Evolutionary conservation across 805 yeast species (phyloP).

Genomic region (Suhomyces faveliae): DNA sequence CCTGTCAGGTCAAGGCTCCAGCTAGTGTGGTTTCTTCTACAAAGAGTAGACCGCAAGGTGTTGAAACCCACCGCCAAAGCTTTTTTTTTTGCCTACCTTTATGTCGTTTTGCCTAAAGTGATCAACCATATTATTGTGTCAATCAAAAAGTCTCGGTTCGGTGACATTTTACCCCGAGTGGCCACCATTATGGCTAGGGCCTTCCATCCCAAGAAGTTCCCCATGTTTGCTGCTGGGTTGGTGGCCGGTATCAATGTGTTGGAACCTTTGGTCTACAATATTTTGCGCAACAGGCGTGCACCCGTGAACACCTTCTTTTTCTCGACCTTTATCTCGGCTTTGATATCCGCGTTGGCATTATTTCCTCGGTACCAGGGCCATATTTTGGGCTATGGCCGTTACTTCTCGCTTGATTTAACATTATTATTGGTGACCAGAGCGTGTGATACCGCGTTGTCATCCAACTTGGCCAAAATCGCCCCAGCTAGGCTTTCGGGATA

Average conservation of each 20-base stretch:
- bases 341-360: slow-evolving; percentile 24
- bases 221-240: slow-evolving; percentile 32
- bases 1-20: background rate
- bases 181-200: slow-evolving; percentile 22
- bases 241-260: slow-evolving; percentile 31
- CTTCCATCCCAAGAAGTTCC: slow-evolving; percentile 32
- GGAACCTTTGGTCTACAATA: slow-evolving; percentile 10
- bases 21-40: slow-evolving; percentile 2
- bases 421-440: slow-evolving; percentile 37
- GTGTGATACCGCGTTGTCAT: slow-evolving; percentile 30
- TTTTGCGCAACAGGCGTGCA: background rate
- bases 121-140: slow-evolving; percentile 14
- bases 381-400: slow-evolving; percentile 27
- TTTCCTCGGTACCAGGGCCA: slow-evolving; percentile 36
- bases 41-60: slow-evolving; percentile 1
- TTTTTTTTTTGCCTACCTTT: slow-evolving; percentile 32
- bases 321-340: slow-evolving; percentile 29
- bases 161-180: slow-evolving; percentile 15
- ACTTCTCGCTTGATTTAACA: slow-evolving; percentile 35
- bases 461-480: slow-evolving; percentile 13
- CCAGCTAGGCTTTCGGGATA: slow-evolving; percentile 9
- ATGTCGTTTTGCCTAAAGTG: slow-evolving; percentile 33
- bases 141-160: slow-evolving; percentile 16
- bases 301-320: slow-evolving; percentile 10
- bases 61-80: slow-evolving; percentile 26